A percentile compares a stretch with the other conserved stretches of the same genome.
Conservation (phyloP, 1,284 basidiomycete species). For the Coriolopsis trogii region DNA sequence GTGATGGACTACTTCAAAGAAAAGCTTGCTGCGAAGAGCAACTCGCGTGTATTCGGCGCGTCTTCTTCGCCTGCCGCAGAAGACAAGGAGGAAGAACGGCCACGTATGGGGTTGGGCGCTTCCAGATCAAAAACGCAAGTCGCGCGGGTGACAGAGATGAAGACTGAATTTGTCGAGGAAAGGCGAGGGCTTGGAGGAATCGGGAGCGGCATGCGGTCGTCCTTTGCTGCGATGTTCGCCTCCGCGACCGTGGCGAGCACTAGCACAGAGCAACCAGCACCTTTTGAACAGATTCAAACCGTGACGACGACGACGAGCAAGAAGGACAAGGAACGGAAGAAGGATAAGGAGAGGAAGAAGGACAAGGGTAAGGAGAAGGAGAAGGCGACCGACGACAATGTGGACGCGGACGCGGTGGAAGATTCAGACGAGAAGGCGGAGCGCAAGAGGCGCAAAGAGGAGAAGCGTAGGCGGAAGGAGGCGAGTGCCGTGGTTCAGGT, state of each 20-base stretch:
- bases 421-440: constrained; percentile 13
- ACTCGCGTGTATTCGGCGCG: constrained; percentile 8
- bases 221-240: constrained; percentile 23
- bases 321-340: constrained; percentile 14
- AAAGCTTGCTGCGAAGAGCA: constrained; percentile 37
- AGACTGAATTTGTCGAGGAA: constrained; percentile 11
- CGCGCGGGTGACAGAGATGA: not conserved
- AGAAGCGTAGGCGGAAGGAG: constrained; percentile 19
- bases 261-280: not conserved
- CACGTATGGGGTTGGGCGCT: constrained; percentile 22
- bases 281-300: not conserved
- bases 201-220: constrained; percentile 15
- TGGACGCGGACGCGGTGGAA: not conserved
- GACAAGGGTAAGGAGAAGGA: constrained; percentile 9
- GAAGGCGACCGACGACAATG: not conserved
- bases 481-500: not conserved
- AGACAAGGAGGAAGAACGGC: constrained; percentile 22
- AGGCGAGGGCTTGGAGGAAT: constrained; percentile 19
- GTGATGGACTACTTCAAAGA: constrained; percentile 42
- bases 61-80: constrained; percentile 1
- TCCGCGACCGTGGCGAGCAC: constrained; percentile 14
- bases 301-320: constrained; percentile 5
- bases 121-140: constrained; percentile 18
- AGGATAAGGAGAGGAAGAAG: constrained; percentile 14
- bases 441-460: constrained; percentile 23